Evolutionary conservation across 805 yeast genomes (phyloP), one percentile per base, ranked within the genome.

Genomic region (Isabelozyma heimii): DNA sequence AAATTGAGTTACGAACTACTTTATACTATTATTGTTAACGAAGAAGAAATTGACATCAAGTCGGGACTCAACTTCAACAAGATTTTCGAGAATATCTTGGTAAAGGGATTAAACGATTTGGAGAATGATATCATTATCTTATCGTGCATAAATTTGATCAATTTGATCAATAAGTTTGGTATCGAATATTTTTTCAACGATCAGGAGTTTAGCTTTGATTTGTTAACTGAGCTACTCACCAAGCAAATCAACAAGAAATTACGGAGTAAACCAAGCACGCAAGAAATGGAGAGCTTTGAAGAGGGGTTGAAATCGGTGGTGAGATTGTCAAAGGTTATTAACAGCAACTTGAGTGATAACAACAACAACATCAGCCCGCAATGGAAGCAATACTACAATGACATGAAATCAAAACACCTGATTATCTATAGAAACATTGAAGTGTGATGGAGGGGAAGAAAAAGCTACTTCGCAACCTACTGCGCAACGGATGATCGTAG

Each of bases 1-100:
- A 87, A 87, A 60, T 77, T 86, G 37, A 75, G 87, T 6, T 87
- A 84, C 62, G 96, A 89, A 59, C 67, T 84, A 17, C 67, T 89
- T 27, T 85, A 83, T 61, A 76, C 88, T 8, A 62, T 86, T 3
- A 61, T 69, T 10, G 61, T 64, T 5, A 47, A 63, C n/a, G 66
- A 62, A 42, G 56, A 57, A n/a, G 50, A 48, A 40, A 55, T 51
- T 14, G 47, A 59, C 13, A 57, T 51, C 9, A 56, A 53, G 9
- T 54, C 60, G 24, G 45, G 52, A 1, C 61, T 71, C 37, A 57
- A 67, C 47, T 59, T 67, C 48, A 56, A 53, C 10, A 67, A 62
- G 35, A 67, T 79, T 35, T 69, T 77, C 15, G 69, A 64, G 7
- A 69, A 69, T 2, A 75, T 83, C 5, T 62, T 83, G 30, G 67